Evolutionary conservation across 2,329 filamentous ascomycete species (phyloP).

Genomic region (Arthrobotrys iridis): DNA sequence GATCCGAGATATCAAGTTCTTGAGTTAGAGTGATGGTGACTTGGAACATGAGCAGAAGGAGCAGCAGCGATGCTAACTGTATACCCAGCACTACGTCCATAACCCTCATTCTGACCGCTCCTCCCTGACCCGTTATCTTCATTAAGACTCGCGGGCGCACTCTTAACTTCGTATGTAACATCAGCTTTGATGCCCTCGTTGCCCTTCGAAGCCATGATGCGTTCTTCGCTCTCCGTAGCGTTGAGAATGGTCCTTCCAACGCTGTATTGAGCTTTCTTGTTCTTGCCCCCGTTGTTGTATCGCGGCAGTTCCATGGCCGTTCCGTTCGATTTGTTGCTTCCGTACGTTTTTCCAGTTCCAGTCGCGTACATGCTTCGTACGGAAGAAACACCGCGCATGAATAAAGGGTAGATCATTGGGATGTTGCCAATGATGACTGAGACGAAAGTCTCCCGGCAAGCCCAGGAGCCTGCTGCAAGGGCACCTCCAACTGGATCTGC

Average conservation of each 20-base stretch:
- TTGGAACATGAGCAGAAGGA: background rate
- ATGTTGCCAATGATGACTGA: conserved; percentile 62
- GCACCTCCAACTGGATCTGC: conserved; percentile 61
- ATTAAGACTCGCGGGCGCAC: conserved; percentile 39
- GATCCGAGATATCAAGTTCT: background rate
- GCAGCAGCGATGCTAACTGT: conserved; percentile 45
- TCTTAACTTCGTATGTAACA: conserved; percentile 48
- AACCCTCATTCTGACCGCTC: conserved; percentile 9
- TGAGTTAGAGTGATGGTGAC: conserved; percentile 11
- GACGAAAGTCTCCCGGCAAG: conserved; percentile 62
- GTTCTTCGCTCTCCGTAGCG: conserved; percentile 52
- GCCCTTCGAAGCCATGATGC: conserved; percentile 43
- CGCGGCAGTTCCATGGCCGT: conserved; percentile 44
- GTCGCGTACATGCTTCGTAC: conserved; percentile 46
- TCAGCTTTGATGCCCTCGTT: conserved; percentile 49
- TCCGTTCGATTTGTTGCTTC: conserved; percentile 48
- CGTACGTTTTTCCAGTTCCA: conserved; percentile 41
- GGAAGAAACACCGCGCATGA: conserved; percentile 42
- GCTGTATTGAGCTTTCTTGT: conserved; percentile 50
- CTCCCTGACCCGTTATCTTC: conserved; percentile 15
- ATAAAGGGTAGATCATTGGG: conserved; percentile 62
- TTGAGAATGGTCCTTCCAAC: conserved; percentile 48
- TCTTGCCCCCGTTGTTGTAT: conserved; percentile 49
- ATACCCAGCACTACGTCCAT: conserved; percentile 41
- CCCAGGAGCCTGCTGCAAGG: conserved; percentile 61